Percentiles rank a stretch among this genome's conserved stretches.
Evolutionary conservation across 257 asterid genomes (phyloP).

Genomic region (Asclepias syriaca): DNA sequence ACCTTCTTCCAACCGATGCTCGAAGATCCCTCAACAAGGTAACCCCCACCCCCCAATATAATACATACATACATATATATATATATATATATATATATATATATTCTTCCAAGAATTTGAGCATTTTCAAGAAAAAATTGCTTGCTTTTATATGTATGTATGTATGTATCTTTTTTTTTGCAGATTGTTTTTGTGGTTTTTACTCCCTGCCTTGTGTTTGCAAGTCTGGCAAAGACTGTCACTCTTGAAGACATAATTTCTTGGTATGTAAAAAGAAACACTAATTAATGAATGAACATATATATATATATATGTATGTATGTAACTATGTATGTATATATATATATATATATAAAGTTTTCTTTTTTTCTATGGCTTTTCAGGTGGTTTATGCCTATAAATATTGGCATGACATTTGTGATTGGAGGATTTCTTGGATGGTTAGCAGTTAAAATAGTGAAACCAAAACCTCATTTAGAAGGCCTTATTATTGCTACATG

Average conservation of each 20-base stretch:
- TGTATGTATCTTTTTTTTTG: not conserved
- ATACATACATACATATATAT: no score
- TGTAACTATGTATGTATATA: not conserved
- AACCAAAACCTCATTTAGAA: constrained; percentile 61
- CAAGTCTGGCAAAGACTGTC: constrained; percentile 60
- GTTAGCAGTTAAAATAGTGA: constrained; percentile 64
- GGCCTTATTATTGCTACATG: constrained; percentile 63
- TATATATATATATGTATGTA: no score
- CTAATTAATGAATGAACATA: not conserved
- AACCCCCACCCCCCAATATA: not conserved
- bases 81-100: no score
- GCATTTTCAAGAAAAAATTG: not conserved
- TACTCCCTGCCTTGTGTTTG: constrained; percentile 65
- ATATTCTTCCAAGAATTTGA: not conserved
- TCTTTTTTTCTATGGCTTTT: not conserved
- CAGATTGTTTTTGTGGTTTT: constrained; percentile 69
- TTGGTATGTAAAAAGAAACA: constrained; percentile 46
- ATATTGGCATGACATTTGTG: constrained; percentile 66
- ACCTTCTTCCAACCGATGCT: constrained; percentile 60
- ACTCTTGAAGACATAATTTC: constrained; percentile 56
- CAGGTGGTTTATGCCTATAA: constrained; percentile 97
- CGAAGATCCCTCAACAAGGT: constrained; percentile 62
- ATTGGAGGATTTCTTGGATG: constrained; percentile 77
- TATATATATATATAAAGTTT: no score
- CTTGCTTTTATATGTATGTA: not conserved